Conservation (phyloP, 495 filamentous ascomycete species). For the Aspergillus affinis region DNA sequence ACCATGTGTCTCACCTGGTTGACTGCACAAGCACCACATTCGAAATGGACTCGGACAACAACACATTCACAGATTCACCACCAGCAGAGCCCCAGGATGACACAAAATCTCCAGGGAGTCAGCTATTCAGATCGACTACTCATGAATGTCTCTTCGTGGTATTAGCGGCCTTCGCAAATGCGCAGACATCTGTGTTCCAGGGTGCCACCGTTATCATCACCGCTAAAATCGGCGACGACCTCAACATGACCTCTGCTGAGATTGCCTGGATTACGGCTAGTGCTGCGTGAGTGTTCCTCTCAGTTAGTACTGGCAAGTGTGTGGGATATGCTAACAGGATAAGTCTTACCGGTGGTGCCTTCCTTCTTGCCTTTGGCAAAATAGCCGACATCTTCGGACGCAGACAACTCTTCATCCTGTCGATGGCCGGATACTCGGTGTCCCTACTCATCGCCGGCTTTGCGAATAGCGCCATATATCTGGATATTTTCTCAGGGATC, state of each 20-base stretch:
- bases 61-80: too few relatives aligned
- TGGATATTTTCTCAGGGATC: conserved; percentile 58
- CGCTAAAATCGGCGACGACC: not conserved
- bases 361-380: conserved; percentile 67
- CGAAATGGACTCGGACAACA: too few relatives aligned
- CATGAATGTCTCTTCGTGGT: not conserved
- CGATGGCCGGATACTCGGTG: conserved; percentile 58
- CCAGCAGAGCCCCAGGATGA: too few relatives aligned
- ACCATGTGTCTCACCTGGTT: too few relatives aligned
- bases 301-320: not conserved
- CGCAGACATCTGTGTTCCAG: not conserved
- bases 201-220: not conserved
- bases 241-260: conserved; percentile 41
- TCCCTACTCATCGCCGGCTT: conserved; percentile 55
- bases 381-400: conserved; percentile 68
- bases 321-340: not conserved
- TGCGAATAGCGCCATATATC: conserved; percentile 52
- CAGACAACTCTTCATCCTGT: conserved; percentile 60
- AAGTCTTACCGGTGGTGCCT: conserved; percentile 60
- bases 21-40: too few relatives aligned
- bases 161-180: not conserved
- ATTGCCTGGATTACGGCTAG: conserved; percentile 62
- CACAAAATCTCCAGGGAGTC: too few relatives aligned
- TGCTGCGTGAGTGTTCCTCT: conserved; percentile 35
- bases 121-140: too few relatives aligned